A percentile compares a stretch with the other conserved stretches of the same genome.
Evolutionary conservation across 2,329 filamentous ascomycete genomes (phyloP).

Genomic region (Aureobasidium sp.): DNA sequence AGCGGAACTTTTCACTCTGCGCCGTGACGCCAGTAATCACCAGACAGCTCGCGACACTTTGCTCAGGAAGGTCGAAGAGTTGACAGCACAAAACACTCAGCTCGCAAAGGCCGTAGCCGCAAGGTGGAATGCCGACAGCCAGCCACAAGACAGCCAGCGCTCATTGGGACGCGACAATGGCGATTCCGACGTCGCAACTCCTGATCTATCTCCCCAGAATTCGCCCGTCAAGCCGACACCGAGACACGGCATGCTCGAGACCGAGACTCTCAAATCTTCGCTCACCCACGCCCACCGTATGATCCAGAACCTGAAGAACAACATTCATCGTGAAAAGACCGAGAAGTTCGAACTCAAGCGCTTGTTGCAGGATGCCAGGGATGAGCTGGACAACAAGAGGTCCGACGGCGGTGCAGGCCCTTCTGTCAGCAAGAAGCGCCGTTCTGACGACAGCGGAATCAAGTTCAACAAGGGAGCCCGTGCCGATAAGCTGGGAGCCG

Average conservation of each 20-base stretch:
- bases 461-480: slow-evolving; percentile 74
- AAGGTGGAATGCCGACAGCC: slow-evolving; percentile 44
- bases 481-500: slow-evolving; percentile 66
- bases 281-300: slow-evolving; percentile 91
- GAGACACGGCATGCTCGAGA: slow-evolving; percentile 83
- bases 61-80: slow-evolving; percentile 79
- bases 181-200: slow-evolving; percentile 51
- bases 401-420: slow-evolving; percentile 43
- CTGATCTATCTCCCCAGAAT: slow-evolving; percentile 82
- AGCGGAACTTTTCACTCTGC: slow-evolving; percentile 75
- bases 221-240: slow-evolving; percentile 90
- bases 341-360: slow-evolving; percentile 94
- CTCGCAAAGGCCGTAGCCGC: slow-evolving; percentile 76
- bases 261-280: slow-evolving; percentile 90
- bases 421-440: slow-evolving; percentile 47
- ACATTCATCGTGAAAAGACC: slow-evolving; percentile 95
- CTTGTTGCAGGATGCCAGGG: slow-evolving; percentile 88
- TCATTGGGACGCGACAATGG: slow-evolving; percentile 58
- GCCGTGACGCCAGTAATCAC: slow-evolving; percentile 68
- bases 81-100: slow-evolving; percentile 84
- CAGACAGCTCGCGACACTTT: slow-evolving; percentile 73
- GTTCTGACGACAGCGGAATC: slow-evolving; percentile 50
- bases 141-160: slow-evolving; percentile 35
- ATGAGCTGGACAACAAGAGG: slow-evolving; percentile 71
- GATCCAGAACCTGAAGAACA: slow-evolving; percentile 91